phyloP scores from a whole-genome alignment of 2,329 filamentous ascomycete genomes.

The Penicillium decumbens region DNA sequence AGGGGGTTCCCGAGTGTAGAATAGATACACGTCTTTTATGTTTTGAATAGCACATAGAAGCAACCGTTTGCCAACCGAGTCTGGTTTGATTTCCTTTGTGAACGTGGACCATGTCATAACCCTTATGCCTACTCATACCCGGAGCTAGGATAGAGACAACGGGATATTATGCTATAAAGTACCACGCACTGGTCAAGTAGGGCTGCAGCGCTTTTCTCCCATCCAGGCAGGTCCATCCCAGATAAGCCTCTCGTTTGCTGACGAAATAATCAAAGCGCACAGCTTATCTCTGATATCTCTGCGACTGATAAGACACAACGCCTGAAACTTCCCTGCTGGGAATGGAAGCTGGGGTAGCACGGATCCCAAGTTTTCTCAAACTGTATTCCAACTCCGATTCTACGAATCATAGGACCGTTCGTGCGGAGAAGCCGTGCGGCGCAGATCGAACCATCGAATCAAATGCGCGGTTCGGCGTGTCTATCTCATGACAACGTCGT shows the following conservation, averaged over 20 bases:
- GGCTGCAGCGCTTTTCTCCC: conserved; percentile 12
- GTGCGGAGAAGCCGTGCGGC: conserved; percentile 12
- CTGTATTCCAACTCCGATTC: conserved; percentile 4
- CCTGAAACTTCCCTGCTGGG: conserved; percentile 26
- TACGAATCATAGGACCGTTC: conserved; percentile 16
- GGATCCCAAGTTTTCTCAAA: conserved; percentile 10
- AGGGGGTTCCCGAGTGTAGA: conserved; percentile 28
- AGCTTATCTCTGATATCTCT: conserved; percentile 13
- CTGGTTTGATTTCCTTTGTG: conserved; percentile 5
- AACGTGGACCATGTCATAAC: neutral
- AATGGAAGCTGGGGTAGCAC: conserved; percentile 15
- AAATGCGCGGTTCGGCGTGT: neutral
- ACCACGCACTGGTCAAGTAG: neutral
- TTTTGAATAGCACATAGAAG: conserved; percentile 38
- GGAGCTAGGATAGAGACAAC: neutral
- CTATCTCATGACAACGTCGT: neutral
- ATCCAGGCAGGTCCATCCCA: conserved; percentile 24
- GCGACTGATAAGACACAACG: conserved; percentile 16
- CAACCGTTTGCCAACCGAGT: conserved; percentile 13
- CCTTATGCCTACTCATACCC: neutral
- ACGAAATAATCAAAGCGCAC: conserved; percentile 5
- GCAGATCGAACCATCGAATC: conserved; percentile 1
- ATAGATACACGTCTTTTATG: conserved; percentile 34
- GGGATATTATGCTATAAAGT: neutral
- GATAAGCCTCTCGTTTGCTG: conserved; percentile 14